A percentile compares a stretch with the other conserved stretches of the same genome.
Conservation (phyloP, 225 moss, liverwort and hornwort species). For the Physcomitrellopsis africana region DNA sequence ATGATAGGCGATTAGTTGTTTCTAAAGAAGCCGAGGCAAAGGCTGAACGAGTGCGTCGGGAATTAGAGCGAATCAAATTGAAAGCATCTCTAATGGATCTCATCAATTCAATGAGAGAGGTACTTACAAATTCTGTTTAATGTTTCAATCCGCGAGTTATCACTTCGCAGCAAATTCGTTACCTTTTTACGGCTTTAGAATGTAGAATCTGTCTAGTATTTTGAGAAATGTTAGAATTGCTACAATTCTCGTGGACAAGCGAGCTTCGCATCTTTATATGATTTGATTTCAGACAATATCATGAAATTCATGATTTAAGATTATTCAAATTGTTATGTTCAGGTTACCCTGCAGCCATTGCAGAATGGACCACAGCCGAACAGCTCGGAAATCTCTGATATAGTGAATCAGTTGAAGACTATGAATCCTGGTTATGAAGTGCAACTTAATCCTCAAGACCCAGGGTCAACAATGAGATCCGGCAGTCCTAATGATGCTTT, state of each 20-base stretch:
- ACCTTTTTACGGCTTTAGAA: background rate
- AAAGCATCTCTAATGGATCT: conserved; percentile 64
- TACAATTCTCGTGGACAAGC: background rate
- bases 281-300: background rate
- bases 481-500: conserved; percentile 54
- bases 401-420: conserved; percentile 63
- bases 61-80: conserved; percentile 84
- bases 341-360: conserved; percentile 72
- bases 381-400: conserved; percentile 58
- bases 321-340: background rate
- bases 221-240: background rate
- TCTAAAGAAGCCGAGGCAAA: conserved; percentile 57
- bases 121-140: conserved; percentile 27
- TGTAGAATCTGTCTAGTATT: background rate
- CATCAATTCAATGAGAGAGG: conserved; percentile 82
- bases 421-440: conserved; percentile 69
- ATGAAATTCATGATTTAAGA: conserved; percentile 5
- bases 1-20: conserved; percentile 47
- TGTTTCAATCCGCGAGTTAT: background rate
- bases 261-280: conserved; percentile 9
- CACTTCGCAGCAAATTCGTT: background rate
- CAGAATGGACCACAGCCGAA: conserved; percentile 55
- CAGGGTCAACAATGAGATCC: conserved; percentile 45
- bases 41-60: conserved; percentile 85
- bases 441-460: conserved; percentile 50